phyloP scores from a whole-genome alignment of 768 basidiomycete species.

The Trametes cingulata region DNA sequence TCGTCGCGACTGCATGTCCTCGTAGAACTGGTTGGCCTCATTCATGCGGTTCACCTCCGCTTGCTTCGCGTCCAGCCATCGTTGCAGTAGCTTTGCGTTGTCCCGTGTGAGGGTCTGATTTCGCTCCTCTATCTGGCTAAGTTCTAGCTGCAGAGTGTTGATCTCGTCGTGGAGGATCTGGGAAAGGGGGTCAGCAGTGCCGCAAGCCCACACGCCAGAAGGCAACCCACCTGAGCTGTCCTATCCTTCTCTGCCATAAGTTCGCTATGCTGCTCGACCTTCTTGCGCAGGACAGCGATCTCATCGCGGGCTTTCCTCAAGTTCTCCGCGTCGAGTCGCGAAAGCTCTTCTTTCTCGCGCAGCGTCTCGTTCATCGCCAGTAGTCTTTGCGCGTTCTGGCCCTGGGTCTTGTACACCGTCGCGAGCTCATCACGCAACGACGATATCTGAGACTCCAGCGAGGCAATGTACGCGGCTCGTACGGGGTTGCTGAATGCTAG shows the following conservation, averaged over 20 bases:
- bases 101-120: slow-evolving; percentile 87
- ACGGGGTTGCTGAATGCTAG: slow-evolving; percentile 68
- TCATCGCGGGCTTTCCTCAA: slow-evolving; percentile 79
- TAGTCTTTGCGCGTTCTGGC: slow-evolving; percentile 91
- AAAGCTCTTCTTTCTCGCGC: slow-evolving; percentile 88
- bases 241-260: slow-evolving; percentile 87
- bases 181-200: background rate
- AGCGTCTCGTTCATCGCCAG: slow-evolving; percentile 94
- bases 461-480: slow-evolving; percentile 83
- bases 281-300: slow-evolving; percentile 63
- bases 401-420: slow-evolving; percentile 93
- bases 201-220: no score
- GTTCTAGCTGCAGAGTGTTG: slow-evolving; percentile 86
- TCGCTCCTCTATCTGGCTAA: slow-evolving; percentile 84
- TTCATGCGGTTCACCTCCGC: slow-evolving; percentile 94
- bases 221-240: slow-evolving; percentile 69
- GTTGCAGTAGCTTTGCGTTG: slow-evolving; percentile 92
- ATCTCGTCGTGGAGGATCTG: slow-evolving; percentile 93
- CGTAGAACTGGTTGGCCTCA: slow-evolving; percentile 87
- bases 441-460: slow-evolving; percentile 92
- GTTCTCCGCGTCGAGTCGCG: slow-evolving; percentile 78
- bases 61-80: slow-evolving; percentile 97
- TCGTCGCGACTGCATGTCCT: slow-evolving; percentile 78
- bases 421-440: slow-evolving; percentile 90
- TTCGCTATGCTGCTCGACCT: slow-evolving; percentile 82